phyloP scores from a whole-genome alignment of 2,329 filamentous ascomycete species.

The Fusarium temperatum region DNA sequence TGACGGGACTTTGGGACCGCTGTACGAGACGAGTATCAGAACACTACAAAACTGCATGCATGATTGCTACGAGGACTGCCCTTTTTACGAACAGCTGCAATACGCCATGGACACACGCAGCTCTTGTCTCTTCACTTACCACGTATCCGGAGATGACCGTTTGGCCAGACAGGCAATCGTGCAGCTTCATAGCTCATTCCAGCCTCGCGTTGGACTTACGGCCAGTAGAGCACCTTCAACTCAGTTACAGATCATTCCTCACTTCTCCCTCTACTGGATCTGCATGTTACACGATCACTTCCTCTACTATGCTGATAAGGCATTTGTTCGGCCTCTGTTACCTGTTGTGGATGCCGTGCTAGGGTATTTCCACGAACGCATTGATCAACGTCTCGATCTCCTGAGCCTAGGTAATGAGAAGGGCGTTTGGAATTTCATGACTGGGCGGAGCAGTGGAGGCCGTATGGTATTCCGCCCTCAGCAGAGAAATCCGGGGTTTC shows the following conservation, averaged over 20 bases:
- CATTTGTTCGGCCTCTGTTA: neutral
- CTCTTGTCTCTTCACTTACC: neutral
- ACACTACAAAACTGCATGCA: neutral
- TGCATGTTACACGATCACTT: neutral
- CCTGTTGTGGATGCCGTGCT: neutral
- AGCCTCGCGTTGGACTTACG: neutral
- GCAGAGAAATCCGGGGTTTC: neutral
- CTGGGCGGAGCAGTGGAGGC: neutral
- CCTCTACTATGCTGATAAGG: neutral
- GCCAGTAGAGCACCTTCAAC: neutral
- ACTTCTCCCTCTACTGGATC: neutral
- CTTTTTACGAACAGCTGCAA: neutral
- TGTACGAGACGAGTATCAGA: neutral
- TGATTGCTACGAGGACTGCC: slow-evolving; percentile 1
- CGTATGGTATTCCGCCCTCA: neutral
- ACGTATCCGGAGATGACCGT: neutral
- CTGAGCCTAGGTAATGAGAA: neutral
- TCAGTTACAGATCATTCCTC: neutral
- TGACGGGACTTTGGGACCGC: neutral
- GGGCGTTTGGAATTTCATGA: neutral
- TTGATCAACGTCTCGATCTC: fast-evolving
- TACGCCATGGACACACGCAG: slow-evolving; percentile 1
- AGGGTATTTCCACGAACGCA: neutral
- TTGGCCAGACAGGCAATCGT: neutral
- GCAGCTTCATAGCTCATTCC: neutral